Evolutionary conservation across 2,329 filamentous ascomycete species (phyloP).

Genomic region (Colletotrichum noveboracense): DNA sequence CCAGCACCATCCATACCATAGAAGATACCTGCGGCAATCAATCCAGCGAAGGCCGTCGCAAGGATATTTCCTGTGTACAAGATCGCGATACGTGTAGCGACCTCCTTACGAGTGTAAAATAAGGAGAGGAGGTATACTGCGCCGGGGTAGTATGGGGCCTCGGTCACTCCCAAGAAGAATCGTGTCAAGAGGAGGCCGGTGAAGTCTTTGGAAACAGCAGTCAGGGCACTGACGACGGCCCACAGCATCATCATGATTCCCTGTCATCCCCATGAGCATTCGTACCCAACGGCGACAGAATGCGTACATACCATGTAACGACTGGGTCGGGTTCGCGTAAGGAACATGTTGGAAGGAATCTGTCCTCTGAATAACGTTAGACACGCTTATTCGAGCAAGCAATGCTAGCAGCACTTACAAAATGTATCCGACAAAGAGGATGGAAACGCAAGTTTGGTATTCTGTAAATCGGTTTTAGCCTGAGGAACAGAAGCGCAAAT

Average conservation of each 20-base stretch:
- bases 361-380: conserved; percentile 7
- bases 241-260: conserved; percentile 24
- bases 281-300: rapidly evolving
- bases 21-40: conserved; percentile 69
- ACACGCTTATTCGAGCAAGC: rapidly evolving
- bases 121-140: conserved; percentile 58
- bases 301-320: conserved; percentile 18
- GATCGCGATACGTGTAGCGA: conserved; percentile 66
- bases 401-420: not conserved
- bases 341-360: conserved; percentile 24
- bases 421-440: conserved; percentile 36
- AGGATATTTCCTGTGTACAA: conserved; percentile 66
- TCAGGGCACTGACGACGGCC: conserved; percentile 26
- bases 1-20: conserved; percentile 51
- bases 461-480: conserved; percentile 11
- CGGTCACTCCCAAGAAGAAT: conserved; percentile 39
- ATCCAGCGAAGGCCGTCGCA: conserved; percentile 70
- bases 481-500: too few relatives aligned
- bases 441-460: conserved; percentile 39
- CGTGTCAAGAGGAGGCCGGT: conserved; percentile 36
- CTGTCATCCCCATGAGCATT: not conserved
- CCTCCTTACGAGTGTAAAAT: conserved; percentile 72
- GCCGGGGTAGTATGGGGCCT: conserved; percentile 30
- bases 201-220: conserved; percentile 38
- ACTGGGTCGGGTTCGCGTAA: conserved; percentile 20